A percentile compares a stretch with the other conserved stretches of the same genome.
Conservation (phyloP, 768 basidiomycete species). For the Tubosaeta sp. region DNA sequence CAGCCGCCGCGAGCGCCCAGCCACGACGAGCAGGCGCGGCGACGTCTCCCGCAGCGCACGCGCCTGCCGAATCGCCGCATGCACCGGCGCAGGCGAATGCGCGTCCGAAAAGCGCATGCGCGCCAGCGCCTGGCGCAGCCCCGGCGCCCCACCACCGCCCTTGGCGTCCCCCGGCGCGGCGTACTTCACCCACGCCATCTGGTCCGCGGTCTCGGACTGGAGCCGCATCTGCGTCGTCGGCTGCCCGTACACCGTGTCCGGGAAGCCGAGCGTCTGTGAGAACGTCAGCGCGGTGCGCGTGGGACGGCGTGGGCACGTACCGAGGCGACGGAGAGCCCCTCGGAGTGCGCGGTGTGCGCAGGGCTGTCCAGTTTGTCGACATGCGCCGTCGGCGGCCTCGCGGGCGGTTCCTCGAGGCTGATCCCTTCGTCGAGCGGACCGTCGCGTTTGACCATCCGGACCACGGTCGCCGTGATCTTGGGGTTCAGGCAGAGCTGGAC, state of each 20-base stretch:
- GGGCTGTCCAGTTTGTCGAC: conserved; percentile 1
- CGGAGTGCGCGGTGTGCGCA: not conserved
- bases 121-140: conserved; percentile 36
- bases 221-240: conserved; percentile 59
- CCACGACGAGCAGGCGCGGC: conserved; percentile 54
- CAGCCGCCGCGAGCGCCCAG: conserved; percentile 72
- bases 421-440: conserved; percentile 11
- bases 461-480: conserved; percentile 66
- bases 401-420: conserved; percentile 11
- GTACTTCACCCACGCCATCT: conserved; percentile 67
- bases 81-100: conserved; percentile 55
- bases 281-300: not conserved
- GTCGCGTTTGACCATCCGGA: conserved; percentile 57
- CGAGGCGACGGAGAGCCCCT: not conserved
- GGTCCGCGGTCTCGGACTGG: conserved; percentile 83
- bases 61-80: conserved; percentile 47
- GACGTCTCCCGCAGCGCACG: conserved; percentile 19
- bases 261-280: conserved; percentile 36
- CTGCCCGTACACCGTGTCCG: conserved; percentile 70
- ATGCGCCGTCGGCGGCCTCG: conserved; percentile 24
- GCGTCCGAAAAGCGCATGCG: conserved; percentile 62
- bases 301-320: conserved; percentile 5
- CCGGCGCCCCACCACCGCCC: not conserved
- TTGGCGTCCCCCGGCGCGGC: conserved; percentile 28
- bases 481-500: conserved; percentile 76